Evolutionary conservation across 1,284 basidiomycete genomes (phyloP).

Genomic region (Fomitopsis schrenkii): DNA sequence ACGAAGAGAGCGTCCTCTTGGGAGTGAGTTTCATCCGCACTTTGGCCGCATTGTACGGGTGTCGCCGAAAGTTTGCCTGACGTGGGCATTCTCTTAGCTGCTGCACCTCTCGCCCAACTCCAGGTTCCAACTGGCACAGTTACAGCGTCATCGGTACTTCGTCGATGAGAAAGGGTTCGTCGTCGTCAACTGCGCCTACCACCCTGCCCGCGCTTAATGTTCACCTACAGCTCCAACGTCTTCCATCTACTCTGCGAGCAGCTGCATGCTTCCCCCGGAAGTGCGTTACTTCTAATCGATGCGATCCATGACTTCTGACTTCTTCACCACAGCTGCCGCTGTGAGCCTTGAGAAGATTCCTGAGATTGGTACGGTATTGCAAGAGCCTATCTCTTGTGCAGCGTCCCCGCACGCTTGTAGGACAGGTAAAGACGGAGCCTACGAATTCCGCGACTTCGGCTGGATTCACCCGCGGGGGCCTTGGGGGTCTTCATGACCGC

Average conservation of each 20-base stretch:
- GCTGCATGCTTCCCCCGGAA: not conserved
- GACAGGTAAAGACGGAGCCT: not conserved
- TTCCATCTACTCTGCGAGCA: conserved; percentile 8
- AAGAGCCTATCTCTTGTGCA: not conserved
- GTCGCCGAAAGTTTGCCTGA: conserved; percentile 2
- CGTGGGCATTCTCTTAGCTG: conserved; percentile 15
- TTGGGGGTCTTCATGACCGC: conserved; percentile 10
- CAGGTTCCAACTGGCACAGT: conserved; percentile 25
- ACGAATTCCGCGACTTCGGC: conserved; percentile 17
- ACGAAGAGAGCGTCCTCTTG: conserved; percentile 19
- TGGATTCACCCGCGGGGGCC: conserved; percentile 26
- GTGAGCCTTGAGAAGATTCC: not conserved
- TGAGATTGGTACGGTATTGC: conserved; percentile 1
- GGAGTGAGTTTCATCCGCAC: conserved; percentile 16
- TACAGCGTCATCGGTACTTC: conserved; percentile 27
- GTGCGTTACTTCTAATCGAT: not conserved
- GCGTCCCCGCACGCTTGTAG: not conserved
- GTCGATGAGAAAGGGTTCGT: conserved; percentile 21
- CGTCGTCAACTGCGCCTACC: not conserved
- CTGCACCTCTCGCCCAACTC: conserved; percentile 18
- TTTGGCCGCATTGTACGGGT: not conserved
- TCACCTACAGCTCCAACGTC: conserved; percentile 12
- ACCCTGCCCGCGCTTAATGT: not conserved
- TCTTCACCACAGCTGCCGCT: not conserved
- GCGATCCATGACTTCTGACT: not conserved